Base-by-base conservation (phyloP, 1,284 basidiomycete genomes). In the Stereum hirsutum region DNA sequence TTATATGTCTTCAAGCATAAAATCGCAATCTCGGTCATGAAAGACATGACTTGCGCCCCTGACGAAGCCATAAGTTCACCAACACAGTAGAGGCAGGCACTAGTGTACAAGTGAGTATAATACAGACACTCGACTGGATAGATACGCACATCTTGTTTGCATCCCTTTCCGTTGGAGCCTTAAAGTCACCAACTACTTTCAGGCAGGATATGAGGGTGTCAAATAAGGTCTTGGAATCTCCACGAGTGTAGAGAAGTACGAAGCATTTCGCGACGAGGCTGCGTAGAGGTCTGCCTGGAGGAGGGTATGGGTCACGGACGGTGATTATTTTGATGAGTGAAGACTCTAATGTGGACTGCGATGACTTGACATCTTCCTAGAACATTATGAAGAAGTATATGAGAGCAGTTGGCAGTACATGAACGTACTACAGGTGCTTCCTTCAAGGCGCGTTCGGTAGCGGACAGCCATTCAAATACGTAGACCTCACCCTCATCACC, bases 21-120 rank as follows among this genome's bases (percentile, higher is more conserved):
- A 1, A 72, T 65, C 15, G 78, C 68, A 28, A 94, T 86, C 57
- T 97, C 94, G 35, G 83, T 75, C 78, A 93, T 87, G 53, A 92
- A 84, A 0, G 91, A 95, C 93, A 96, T 97, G 59, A 93, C 90
- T 65, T 94, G 88, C 5, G 81, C 72, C 3, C 95, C 94, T 53
- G 86, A 85, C 7, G 71, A 69, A 34, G 69, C 75, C 82, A 97
- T 95, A 11, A 97, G 66, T 58, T 95, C 89, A 11, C 91, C 93
- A 23, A 93, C 74, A 47, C 82, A 83, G 52, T 86, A 90, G 57
- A 89, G 73, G 2, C 84, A 79, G 17, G 84, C 81, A 49, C 86
- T 89, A 26, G 36, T 23, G 12, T 3, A 12, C n/a, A n/a, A n/a
- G n/a, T n/a, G n/a, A n/a, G n/a, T n/a, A n/a, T n/a, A n/a, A n/a